Conservation (phyloP, 1,139 yeast species). For the Taphrina deformans region DNA sequence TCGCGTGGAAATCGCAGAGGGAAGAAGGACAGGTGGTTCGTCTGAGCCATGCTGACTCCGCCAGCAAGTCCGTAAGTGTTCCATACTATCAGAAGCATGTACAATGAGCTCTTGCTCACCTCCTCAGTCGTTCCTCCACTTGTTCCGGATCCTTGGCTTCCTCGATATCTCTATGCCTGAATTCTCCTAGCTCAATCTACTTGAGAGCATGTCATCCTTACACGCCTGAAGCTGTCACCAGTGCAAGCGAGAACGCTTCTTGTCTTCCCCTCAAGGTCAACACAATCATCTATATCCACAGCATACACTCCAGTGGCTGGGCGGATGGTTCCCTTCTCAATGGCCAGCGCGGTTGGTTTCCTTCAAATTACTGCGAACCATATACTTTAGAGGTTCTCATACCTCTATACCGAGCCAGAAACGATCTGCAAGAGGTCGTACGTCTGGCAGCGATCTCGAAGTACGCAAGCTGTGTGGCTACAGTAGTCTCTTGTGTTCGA, state of each 20-base stretch:
- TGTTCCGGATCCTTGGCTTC: conserved; percentile 13
- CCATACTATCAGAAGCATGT: not conserved
- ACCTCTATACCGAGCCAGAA: conserved; percentile 71
- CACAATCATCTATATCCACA: conserved; percentile 83
- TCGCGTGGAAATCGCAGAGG: not conserved
- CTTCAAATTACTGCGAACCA: conserved; percentile 75
- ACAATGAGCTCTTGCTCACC: not conserved
- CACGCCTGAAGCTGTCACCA: conserved; percentile 1
- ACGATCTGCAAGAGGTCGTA: conserved; percentile 51
- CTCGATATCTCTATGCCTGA: not conserved
- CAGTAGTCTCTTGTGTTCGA: conserved; percentile 81
- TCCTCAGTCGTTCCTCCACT: conserved; percentile 16
- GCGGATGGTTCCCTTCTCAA: conserved; percentile 85
- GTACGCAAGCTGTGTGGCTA: conserved; percentile 53
- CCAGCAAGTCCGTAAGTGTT: conserved; percentile 22
- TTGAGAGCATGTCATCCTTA: conserved; percentile 23
- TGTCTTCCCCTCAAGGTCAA: conserved; percentile 79
- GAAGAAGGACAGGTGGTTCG: not conserved
- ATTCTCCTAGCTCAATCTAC: conserved; percentile 9
- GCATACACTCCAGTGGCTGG: conserved; percentile 94
- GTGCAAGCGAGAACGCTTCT: not conserved
- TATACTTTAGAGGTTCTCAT: conserved; percentile 57
- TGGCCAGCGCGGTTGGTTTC: conserved; percentile 91
- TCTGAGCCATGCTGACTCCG: conserved; percentile 12
- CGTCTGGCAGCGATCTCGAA: conserved; percentile 22